Percentiles rank a stretch among this genome's conserved stretches.
phyloP scores from a whole-genome alignment of 2,329 filamentous ascomycete genomes.

The Cercospora zeae-maydis region DNA sequence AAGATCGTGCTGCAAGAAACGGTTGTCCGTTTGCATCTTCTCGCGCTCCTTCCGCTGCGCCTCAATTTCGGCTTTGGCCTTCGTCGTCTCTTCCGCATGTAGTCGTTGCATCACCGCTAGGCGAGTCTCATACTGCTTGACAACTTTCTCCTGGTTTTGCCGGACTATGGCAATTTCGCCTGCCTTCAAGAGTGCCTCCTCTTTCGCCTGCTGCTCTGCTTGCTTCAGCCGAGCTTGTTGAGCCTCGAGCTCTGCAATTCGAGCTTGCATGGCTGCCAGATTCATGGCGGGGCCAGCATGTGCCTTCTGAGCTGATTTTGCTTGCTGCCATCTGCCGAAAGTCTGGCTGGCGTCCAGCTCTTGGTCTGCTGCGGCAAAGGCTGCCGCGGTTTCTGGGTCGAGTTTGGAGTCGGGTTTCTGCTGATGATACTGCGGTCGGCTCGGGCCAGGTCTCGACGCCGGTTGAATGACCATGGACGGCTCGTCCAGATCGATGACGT shows the following conservation, averaged over 20 bases:
- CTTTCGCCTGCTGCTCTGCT: constrained; percentile 42
- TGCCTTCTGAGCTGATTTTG: constrained; percentile 8
- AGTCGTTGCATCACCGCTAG: constrained; percentile 60
- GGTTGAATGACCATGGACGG: constrained; percentile 32
- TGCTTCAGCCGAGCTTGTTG: constrained; percentile 40
- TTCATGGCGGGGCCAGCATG: constrained; percentile 22
- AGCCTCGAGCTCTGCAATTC: constrained; percentile 47
- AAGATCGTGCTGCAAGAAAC: constrained; percentile 70
- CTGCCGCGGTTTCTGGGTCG: constrained; percentile 32
- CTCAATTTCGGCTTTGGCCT: constrained; percentile 62
- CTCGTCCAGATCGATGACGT: constrained; percentile 47
- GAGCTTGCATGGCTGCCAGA: constrained; percentile 38
- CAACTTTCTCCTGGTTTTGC: constrained; percentile 61
- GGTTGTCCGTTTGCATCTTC: constrained; percentile 63
- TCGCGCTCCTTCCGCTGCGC: constrained; percentile 62
- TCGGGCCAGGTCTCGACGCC: constrained; percentile 16
- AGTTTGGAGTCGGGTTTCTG: constrained; percentile 11
- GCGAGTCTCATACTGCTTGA: constrained; percentile 61
- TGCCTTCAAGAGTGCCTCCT: constrained; percentile 58
- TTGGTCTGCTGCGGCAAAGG: constrained; percentile 35
- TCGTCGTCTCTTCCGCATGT: constrained; percentile 61
- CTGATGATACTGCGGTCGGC: constrained; percentile 8
- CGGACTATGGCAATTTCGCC: constrained; percentile 75
- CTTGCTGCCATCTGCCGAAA: constrained; percentile 26
- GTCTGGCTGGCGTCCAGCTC: constrained; percentile 30